Conservation (phyloP, 441 rosid species). For the Mallotus repandus region DNA sequence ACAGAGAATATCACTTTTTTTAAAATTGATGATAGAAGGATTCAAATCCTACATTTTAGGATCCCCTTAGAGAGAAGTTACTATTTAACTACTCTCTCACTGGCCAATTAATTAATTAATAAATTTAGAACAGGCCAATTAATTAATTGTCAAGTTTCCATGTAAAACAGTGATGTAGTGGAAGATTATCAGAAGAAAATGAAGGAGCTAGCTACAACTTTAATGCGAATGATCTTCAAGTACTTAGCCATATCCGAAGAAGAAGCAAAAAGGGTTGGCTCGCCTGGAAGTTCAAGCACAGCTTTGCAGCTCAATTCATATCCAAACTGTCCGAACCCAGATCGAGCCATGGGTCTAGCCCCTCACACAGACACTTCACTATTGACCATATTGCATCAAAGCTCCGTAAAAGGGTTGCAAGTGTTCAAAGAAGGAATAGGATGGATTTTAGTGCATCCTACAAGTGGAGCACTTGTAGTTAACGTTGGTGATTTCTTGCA, state of each 20-base stretch:
- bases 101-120: no score
- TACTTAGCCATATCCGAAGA: conserved; percentile 45
- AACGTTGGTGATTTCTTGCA: conserved; percentile 79
- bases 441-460: conserved; percentile 66
- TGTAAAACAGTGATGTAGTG: conserved; percentile 47
- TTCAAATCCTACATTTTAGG: no score
- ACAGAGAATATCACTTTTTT: no score
- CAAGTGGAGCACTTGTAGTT: conserved; percentile 58
- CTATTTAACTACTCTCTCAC: no score
- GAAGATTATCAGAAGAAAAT: conserved; percentile 58
- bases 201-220: conserved; percentile 56
- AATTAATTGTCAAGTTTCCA: not conserved
- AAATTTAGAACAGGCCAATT: no score
- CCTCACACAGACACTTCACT: conserved; percentile 86
- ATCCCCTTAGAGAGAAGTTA: no score
- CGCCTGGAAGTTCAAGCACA: conserved; percentile 36
- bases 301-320: conserved; percentile 71
- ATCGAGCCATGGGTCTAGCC: conserved; percentile 77
- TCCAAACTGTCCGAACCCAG: conserved; percentile 81
- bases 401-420: conserved; percentile 57
- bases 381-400: conserved; percentile 69
- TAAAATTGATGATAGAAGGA: no score
- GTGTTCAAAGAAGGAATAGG: conserved; percentile 52
- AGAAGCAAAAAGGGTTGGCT: conserved; percentile 49
- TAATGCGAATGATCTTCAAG: conserved; percentile 54